Conservation (phyloP, 2,329 filamentous ascomycete genomes). For the Pseudopyrenochaeta lycopersici region DNA sequence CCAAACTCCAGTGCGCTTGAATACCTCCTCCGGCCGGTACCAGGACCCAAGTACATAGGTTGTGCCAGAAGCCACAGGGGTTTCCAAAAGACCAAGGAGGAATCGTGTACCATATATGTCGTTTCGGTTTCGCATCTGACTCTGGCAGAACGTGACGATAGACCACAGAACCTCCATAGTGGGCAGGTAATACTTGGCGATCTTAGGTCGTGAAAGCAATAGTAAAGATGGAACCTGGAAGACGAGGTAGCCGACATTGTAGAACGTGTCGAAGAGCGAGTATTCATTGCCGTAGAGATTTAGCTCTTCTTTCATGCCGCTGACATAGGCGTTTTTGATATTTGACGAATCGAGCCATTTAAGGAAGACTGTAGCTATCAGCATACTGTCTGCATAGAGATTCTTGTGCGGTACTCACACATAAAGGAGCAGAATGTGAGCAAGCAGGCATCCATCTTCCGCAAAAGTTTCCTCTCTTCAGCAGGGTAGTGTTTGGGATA, state of each 20-base stretch:
- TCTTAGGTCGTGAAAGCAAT: conserved; percentile 48
- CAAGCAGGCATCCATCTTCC: conserved; percentile 49
- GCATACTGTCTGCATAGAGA: background rate
- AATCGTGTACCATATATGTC: conserved; percentile 54
- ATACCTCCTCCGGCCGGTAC: conserved; percentile 57
- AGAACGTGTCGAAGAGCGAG: conserved; percentile 56
- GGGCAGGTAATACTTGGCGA: conserved; percentile 49
- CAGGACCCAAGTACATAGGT: conserved; percentile 51
- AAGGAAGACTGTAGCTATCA: conserved; percentile 42
- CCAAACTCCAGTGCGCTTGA: conserved; percentile 65
- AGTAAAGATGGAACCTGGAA: conserved; percentile 51
- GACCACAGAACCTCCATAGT: conserved; percentile 54
- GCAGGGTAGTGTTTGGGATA: conserved; percentile 47
- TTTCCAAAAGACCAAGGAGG: conserved; percentile 48
- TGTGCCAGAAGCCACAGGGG: conserved; percentile 47
- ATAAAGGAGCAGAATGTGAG: conserved; percentile 49
- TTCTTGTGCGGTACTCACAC: conserved; percentile 33
- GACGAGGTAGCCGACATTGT: conserved; percentile 51
- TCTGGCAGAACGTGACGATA: conserved; percentile 51
- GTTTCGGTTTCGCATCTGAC: conserved; percentile 47
- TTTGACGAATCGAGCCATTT: conserved; percentile 51
- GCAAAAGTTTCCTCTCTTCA: conserved; percentile 44
- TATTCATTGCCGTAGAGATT: conserved; percentile 67
- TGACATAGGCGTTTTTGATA: conserved; percentile 57
- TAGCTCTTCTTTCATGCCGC: conserved; percentile 45